Evolutionary conservation across 1,284 basidiomycete species (phyloP).

Genomic region (Vanrija sp.): DNA sequence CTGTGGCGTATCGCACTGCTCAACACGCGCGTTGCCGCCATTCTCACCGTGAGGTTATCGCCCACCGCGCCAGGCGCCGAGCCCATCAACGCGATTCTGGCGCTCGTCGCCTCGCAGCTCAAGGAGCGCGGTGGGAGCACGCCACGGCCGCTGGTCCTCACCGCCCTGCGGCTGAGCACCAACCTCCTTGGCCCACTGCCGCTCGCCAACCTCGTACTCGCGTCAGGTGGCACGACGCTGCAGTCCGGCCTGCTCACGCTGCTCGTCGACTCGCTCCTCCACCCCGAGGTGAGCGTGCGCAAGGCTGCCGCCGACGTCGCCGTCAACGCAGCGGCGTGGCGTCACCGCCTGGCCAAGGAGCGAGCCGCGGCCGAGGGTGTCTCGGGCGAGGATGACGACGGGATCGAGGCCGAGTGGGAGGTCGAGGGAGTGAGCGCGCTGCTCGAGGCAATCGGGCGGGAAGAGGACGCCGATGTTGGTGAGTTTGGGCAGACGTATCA

Average conservation of each 20-base stretch:
- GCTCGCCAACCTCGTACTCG: constrained; percentile 57
- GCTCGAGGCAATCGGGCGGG: constrained; percentile 66
- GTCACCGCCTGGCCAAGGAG: constrained; percentile 57
- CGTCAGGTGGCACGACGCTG: constrained; percentile 39
- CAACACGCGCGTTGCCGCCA: constrained; percentile 57
- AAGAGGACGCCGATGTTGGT: constrained; percentile 74
- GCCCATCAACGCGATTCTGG: constrained; percentile 55
- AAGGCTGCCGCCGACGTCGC: constrained; percentile 74
- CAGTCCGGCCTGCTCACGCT: constrained; percentile 51
- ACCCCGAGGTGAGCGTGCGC: constrained; percentile 64
- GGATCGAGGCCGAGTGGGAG: constrained; percentile 71
- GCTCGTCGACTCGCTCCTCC: constrained; percentile 64
- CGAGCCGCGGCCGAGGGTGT: constrained; percentile 30
- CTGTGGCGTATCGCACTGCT: constrained; percentile 75
- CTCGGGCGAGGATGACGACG: constrained; percentile 49
- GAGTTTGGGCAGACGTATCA: no score
- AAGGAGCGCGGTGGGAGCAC: constrained; percentile 19
- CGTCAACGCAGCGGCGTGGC: constrained; percentile 65
- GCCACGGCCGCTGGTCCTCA: constrained; percentile 58
- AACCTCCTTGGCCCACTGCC: constrained; percentile 63
- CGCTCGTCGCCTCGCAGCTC: constrained; percentile 35
- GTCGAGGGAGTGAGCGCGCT: constrained; percentile 74
- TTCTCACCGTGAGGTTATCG: constrained; percentile 50
- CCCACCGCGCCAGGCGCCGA: constrained; percentile 58
- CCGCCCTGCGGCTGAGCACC: constrained; percentile 65